Evolutionary conservation across 768 basidiomycete species (phyloP), one percentile per base, ranked within the genome.

Genomic region (Daedaleopsis sinensis): DNA sequence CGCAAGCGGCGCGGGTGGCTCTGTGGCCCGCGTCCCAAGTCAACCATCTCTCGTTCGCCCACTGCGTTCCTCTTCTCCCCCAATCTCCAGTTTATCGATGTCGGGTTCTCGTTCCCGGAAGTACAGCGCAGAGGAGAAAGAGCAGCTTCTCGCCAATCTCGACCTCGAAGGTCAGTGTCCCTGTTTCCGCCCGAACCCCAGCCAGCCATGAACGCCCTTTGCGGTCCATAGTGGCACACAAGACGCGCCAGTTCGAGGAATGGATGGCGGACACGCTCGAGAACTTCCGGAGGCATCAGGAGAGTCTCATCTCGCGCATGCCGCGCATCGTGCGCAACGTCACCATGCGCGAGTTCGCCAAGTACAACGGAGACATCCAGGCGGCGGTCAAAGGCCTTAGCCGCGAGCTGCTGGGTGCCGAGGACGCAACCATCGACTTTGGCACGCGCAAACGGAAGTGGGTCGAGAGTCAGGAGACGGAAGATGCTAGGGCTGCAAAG

Each of bases 301-400:
- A 93, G 69, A 85, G 85, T 0, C 86, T 86, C 58, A 83, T 93
- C 2, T 83, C 82, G 18, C 84, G 88, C 53, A 89, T 93, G 36
- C 91, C 91, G 0, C 90, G 86, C 67, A 84, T 87, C 64, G 86
- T 93, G 38, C 83, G 90, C 37, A 76, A 76, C 32, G 85, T 93
- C 72, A 84, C 85, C 15, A 85, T 93, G 82, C 84, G 84, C 64
- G 90, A 92, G 47, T 91, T 93, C 72, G 87, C 85, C 18, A 90
- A 89, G 70, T 93, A 92, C 74, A 79, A 87, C 55, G 91, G 89
- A 3, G 87, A 91, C 67, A 77, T 91, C 24, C 89, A 91, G 68
- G 84, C 83, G 10, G 89, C 88, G 43, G 73, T 91, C 61, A 80
- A 85, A 60, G 90, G 87, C 1, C 73, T 88, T 52, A 88, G 89